phyloP scores from a whole-genome alignment of 2,329 filamentous ascomycete species.

The Zasmidium cellare region DNA sequence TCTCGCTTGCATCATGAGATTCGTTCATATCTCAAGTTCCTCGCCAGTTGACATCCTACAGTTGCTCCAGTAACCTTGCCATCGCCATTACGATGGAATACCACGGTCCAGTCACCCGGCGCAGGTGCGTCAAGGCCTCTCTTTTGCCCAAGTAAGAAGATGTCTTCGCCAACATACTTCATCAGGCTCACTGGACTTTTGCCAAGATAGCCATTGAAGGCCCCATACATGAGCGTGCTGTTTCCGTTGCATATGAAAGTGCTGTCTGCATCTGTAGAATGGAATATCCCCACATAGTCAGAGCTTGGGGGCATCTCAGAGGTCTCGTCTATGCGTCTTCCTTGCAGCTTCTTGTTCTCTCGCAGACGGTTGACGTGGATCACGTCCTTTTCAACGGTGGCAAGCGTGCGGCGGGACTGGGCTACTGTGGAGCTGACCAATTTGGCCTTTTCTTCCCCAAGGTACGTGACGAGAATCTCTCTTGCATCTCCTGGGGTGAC shows the following conservation, averaged over 20 bases:
- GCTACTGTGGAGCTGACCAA: slow-evolving; percentile 15
- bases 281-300: slow-evolving; percentile 35
- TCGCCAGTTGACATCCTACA: slow-evolving; percentile 46
- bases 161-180: slow-evolving; percentile 40
- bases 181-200: slow-evolving; percentile 41
- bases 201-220: slow-evolving; percentile 46
- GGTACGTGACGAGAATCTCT: slow-evolving; percentile 15
- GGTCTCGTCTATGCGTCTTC: neutral
- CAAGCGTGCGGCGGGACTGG: slow-evolving; percentile 28
- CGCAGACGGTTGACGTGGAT: slow-evolving; percentile 19
- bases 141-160: slow-evolving; percentile 42
- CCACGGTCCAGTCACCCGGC: slow-evolving; percentile 47
- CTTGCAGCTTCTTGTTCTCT: slow-evolving; percentile 22
- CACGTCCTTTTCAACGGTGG: slow-evolving; percentile 33
- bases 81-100: slow-evolving; percentile 31
- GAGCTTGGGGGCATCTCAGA: neutral
- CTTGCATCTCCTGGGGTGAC: slow-evolving; percentile 26
- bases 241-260: slow-evolving; percentile 37
- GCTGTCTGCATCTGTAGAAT: slow-evolving; percentile 40
- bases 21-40: slow-evolving; percentile 27
- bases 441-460: slow-evolving; percentile 5
- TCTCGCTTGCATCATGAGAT: neutral
- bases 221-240: slow-evolving; percentile 43
- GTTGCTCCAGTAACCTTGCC: slow-evolving; percentile 28
- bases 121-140: slow-evolving; percentile 44